Percentiles rank a stretch among this genome's conserved stretches.
Evolutionary conservation across 164 flowering plant genomes (phyloP).

Genomic region (Paratinospora sagittata): DNA sequence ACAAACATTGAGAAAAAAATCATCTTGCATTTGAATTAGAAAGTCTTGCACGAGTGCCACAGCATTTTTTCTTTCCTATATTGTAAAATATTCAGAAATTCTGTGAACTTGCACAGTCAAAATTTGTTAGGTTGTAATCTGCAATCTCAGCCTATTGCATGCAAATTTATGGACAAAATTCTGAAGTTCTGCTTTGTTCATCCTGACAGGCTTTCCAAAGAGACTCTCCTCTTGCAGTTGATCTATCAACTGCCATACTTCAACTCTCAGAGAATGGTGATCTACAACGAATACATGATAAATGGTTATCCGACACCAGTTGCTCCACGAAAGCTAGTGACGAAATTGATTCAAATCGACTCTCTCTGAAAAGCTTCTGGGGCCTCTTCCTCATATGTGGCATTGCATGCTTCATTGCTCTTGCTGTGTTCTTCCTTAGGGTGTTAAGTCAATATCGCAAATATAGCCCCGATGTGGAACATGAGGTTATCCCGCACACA

Average conservation of each 20-base stretch:
- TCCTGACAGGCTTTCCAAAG: slow-evolving; percentile 68
- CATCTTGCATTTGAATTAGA: no score
- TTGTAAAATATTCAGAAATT: no score
- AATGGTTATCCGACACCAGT: slow-evolving; percentile 44
- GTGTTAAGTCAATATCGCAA: slow-evolving; percentile 48
- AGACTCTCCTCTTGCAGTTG: slow-evolving; percentile 88
- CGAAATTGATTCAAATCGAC: slow-evolving; percentile 36
- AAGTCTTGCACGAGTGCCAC: no score
- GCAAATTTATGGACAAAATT: not conserved
- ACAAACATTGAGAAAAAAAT: no score
- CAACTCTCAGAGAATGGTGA: slow-evolving; percentile 87
- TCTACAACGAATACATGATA: slow-evolving; percentile 71
- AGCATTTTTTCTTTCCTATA: no score
- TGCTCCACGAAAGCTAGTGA: slow-evolving; percentile 40
- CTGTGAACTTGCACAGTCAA: no score
- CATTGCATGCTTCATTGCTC: slow-evolving; percentile 54
- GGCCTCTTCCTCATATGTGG: slow-evolving; percentile 88
- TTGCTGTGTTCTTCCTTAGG: slow-evolving; percentile 44
- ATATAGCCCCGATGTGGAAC: slow-evolving; percentile 35
- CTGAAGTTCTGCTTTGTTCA: not conserved
- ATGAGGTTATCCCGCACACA: slow-evolving; percentile 13
- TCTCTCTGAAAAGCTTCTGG: slow-evolving; percentile 83
- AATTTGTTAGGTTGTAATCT: not conserved
- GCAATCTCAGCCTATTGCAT: not conserved
- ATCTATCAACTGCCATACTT: slow-evolving; percentile 84